Conservation (phyloP, 2,329 filamentous ascomycete species). For the Fusarium devonianum region DNA sequence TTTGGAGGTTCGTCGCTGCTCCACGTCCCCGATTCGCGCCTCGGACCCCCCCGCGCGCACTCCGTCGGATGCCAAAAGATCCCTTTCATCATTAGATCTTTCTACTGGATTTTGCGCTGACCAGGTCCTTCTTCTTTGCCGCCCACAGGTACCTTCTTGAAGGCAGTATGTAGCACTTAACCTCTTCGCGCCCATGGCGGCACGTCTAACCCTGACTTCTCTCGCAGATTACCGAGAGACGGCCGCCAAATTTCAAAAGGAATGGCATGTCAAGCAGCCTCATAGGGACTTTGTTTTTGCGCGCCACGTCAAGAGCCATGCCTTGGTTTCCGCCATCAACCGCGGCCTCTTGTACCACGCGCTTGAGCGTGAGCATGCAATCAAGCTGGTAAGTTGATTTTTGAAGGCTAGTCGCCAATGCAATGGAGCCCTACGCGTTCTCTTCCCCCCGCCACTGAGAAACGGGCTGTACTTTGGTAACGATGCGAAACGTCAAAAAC, state of each 20-base stretch:
- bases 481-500: conserved; percentile 31
- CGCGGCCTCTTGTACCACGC: conserved; percentile 68
- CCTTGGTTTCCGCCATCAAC: conserved; percentile 68
- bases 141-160: conserved; percentile 64
- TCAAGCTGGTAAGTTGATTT: conserved; percentile 56
- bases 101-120: conserved; percentile 31
- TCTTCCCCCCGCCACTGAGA: conserved; percentile 13
- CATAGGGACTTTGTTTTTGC: conserved; percentile 70
- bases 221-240: conserved; percentile 70
- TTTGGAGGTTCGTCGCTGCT: conserved; percentile 69
- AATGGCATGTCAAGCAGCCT: conserved; percentile 70
- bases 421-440: conserved; percentile 18
- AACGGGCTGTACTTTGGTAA: conserved; percentile 24
- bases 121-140: conserved; percentile 21
- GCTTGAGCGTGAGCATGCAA: conserved; percentile 63
- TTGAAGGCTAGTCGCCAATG: conserved; percentile 4
- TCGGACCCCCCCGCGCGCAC: conserved; percentile 26
- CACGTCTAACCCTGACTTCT: conserved; percentile 38
- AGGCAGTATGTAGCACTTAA: conserved; percentile 62
- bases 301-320: conserved; percentile 69
- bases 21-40: conserved; percentile 37
- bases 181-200: conserved; percentile 26
- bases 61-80: conserved; percentile 1
- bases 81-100: conserved; percentile 17
- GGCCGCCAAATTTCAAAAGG: conserved; percentile 71